These are phyloP conservation scores for Nephelium lappaceum DNA, from an alignment of 345 rosid species.

Conservation along the genomic window DNA sequence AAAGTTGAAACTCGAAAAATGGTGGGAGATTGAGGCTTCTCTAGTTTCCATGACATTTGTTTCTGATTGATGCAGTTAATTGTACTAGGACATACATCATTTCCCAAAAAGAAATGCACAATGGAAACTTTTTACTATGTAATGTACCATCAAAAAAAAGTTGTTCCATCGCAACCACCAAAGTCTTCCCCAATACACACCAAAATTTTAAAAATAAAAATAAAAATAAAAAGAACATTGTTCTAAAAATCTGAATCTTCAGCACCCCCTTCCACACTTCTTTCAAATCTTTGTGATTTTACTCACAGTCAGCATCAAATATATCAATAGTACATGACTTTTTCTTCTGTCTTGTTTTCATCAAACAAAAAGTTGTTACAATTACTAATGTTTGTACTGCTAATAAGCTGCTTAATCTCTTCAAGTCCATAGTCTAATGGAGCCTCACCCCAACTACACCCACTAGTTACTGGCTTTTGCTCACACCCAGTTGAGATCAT, in stretches of 20 bases:
- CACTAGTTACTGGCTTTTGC: conserved; percentile 17
- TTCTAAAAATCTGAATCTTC: conserved; percentile 28
- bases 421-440: conserved; percentile 65
- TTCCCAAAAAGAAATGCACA: conserved; percentile 28
- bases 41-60: conserved; percentile 29
- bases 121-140: conserved; percentile 20
- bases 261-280: conserved; percentile 10
- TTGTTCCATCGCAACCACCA: background rate
- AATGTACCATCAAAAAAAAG: conserved; percentile 9
- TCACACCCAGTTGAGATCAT: conserved; percentile 25
- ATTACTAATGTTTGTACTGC: conserved; percentile 31
- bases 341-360: conserved; percentile 60
- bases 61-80: conserved; percentile 20
- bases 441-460: conserved; percentile 30
- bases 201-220: background rate
- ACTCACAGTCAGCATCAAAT: conserved; percentile 30
- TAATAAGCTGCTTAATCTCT: conserved; percentile 76
- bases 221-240: too few relatives aligned
- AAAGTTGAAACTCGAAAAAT: conserved; percentile 6
- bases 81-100: conserved; percentile 14
- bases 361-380: conserved; percentile 54
- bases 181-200: background rate
- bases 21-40: background rate
- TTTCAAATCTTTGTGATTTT: conserved; percentile 36
- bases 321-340: conserved; percentile 53